Evolutionary conservation across 2,329 filamentous ascomycete genomes (phyloP), one percentile per base, ranked within the genome.

Genomic region (Ophiostoma ips): DNA sequence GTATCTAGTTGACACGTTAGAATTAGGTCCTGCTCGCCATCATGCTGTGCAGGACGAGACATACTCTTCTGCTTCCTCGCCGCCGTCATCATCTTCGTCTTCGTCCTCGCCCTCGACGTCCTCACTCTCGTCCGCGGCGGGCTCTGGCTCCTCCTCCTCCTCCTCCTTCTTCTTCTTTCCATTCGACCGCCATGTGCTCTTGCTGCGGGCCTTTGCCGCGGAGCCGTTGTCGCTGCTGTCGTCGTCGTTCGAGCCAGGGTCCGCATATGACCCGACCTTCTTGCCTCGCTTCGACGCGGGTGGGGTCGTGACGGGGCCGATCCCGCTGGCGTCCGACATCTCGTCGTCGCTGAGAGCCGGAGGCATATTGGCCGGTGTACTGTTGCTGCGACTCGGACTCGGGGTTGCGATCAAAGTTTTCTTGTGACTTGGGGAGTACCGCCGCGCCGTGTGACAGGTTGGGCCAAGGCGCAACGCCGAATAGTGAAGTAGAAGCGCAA

Each of bases 1-100:
- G 58, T 76, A 89, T 60, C 83, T 86, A 55, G 24, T 28, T 24
- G 19, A 34, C 9, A 1, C 51, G 31, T 62, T 10, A 58, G 56
- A 49, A 66, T 35, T 3, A 4, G 10, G 3, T 18, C 18, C 13
- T 2, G 15, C 9, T 44, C 12, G 36, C 18, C 18, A 11, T 18
- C 41, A 15, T 21, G n/a, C n/a, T n/a, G n/a, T n/a, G n/a, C 9
- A 8, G 24, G 4, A 3, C 31, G 33, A 30, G 7, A 35, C 35
- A 3, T 46, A 44, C 45, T 40, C 18, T 34, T 71, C 40, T 4
- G 28, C 40, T 11, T 43, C 40, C 9, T 43, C 76, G 1, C 63
- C 61, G 16, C 66, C 49, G 15, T 49, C 49, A 5, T 62, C 63
- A 1, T 61, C 63, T 3, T 64, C 62, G 2, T 62, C 60, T n/a